A percentile compares a stretch with the other conserved stretches of the same genome.
Evolutionary conservation across 192 early-diverging fungal species (phyloP).

Genomic region (Linnemannia zychae): DNA sequence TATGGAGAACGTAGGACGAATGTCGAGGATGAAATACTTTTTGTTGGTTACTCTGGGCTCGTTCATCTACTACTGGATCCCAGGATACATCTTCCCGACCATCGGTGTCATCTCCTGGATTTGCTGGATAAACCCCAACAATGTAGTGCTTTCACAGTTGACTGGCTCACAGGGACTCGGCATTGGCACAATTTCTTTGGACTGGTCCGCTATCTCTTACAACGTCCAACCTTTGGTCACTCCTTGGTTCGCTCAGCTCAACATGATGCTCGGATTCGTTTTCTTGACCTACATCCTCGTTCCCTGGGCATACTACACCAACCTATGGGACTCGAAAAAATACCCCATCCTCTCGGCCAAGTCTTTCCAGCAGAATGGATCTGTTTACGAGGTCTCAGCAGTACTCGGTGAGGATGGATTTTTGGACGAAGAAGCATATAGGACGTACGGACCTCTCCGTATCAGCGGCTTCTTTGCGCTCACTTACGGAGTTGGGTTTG

Average conservation of each 20-base stretch:
- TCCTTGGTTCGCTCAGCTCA: conserved; percentile 59
- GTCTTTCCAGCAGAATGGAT: conserved; percentile 49
- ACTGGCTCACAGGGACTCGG: conserved; percentile 63
- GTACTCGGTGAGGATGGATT: conserved; percentile 39
- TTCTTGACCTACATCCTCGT: conserved; percentile 63
- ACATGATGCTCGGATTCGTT: conserved; percentile 62
- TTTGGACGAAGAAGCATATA: conserved; percentile 53
- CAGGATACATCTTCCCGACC: conserved; percentile 63
- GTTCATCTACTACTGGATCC: conserved; percentile 72
- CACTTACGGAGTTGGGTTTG: conserved; percentile 64
- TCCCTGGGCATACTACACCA: conserved; percentile 61
- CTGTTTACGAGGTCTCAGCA: conserved; percentile 33
- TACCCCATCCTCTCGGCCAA: conserved; percentile 52
- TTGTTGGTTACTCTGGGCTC: conserved; percentile 61
- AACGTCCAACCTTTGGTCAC: conserved; percentile 58
- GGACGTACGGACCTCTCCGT: conserved; percentile 57
- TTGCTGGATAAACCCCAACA: conserved; percentile 64
- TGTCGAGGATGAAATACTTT: conserved; percentile 70
- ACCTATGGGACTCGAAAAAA: conserved; percentile 58
- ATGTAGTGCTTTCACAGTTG: conserved; percentile 55
- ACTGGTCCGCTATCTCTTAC: conserved; percentile 67
- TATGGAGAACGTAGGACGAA: conserved; percentile 12
- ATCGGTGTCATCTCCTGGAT: conserved; percentile 59
- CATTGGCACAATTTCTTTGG: conserved; percentile 66
- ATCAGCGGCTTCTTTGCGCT: conserved; percentile 59